Conservation (phyloP, 768 basidiomycete genomes). For the Lactarius psammicola region DNA sequence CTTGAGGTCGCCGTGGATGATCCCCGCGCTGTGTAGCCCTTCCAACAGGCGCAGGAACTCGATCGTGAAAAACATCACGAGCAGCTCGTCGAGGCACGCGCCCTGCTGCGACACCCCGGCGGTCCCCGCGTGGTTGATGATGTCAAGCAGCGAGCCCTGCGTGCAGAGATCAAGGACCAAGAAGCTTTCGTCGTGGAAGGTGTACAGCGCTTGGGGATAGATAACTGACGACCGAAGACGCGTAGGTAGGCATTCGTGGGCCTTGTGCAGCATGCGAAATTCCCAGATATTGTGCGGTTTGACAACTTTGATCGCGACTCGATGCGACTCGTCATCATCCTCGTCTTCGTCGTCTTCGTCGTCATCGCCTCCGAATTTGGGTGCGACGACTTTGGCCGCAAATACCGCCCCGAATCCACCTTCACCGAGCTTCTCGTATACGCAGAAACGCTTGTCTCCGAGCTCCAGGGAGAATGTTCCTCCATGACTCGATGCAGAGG, state of each 20-base stretch:
- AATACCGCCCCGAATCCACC: constrained; percentile 98
- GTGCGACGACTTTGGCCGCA: constrained; percentile 57
- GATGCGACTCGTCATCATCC: constrained; percentile 52
- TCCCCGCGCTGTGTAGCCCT: constrained; percentile 73
- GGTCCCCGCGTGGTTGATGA: constrained; percentile 78
- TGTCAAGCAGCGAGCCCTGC: constrained; percentile 89
- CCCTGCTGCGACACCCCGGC: constrained; percentile 79
- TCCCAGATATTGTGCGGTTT: constrained; percentile 91
- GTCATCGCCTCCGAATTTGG: constrained; percentile 45
- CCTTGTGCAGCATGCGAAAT: constrained; percentile 75
- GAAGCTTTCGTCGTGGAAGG: constrained; percentile 85
- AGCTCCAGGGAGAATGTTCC: constrained; percentile 56
- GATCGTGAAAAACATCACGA: constrained; percentile 93
- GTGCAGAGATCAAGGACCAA: constrained; percentile 84
- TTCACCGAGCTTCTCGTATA: constrained; percentile 89
- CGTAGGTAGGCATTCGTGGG: constrained; percentile 66
- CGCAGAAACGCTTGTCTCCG: constrained; percentile 61
- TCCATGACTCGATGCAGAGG: constrained; percentile 36
- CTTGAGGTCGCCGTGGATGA: constrained; percentile 98
- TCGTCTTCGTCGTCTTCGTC: constrained; percentile 41
- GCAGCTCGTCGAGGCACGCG: constrained; percentile 84
- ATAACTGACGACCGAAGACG: constrained; percentile 67
- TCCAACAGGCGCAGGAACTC: constrained; percentile 85
- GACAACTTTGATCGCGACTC: constrained; percentile 90
- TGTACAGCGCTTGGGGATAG: constrained; percentile 74